Base-by-base conservation (phyloP, 2,329 filamentous ascomycete genomes). In the Aspergillus sergii region DNA sequence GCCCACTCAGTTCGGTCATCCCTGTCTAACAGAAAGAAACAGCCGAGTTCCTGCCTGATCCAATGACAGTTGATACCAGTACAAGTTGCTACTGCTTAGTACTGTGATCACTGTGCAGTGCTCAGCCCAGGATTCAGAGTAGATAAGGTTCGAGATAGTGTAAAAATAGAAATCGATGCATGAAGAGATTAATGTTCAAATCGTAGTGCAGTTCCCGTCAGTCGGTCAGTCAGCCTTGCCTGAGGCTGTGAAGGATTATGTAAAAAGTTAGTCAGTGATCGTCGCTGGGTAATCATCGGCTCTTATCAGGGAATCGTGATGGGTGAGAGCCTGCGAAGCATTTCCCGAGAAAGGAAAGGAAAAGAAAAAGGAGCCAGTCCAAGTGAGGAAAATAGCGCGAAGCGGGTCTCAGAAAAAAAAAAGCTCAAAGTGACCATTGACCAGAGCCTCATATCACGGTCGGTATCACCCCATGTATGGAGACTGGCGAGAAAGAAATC, bases 181-280 rank as follows among this genome's bases (percentile, higher is more conserved):
- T 41, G 39, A 41, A n/a, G 39, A 41, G 14, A 41, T 41, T n/a
- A 14, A 14, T 41, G 19, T 3, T n/a, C 39, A 41, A n/a, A 41
- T 41, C 39, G 7, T 8, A 16, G 34, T 6, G 5, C 34, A 36
- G 2, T 4, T 41, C 19, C 39, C 39, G 39, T 41, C 34, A 36
- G 16, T 19, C 16, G 21, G 26, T 28, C 21, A 48, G 45, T 54
- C 51, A 39, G n/a, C 32, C 30, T 54, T 34, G 51, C 51, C 51
- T 54, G 51, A 54, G 51, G 51, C 51, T 54, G 51, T 54, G 32
- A 23, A 21, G 19, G 9, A 54, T 54, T 54, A 54, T 54, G 51
- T 54, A 54, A 36, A 26, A 34, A 19, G 4, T 54, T 32, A 32
- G 28, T 54, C 30, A 54, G 51, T 39, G 16, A 54, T 36, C 14